These are phyloP conservation scores for Exophiala bonariae DNA, from an alignment of 2,329 filamentous ascomycete species.

Conservation along the genomic window DNA sequence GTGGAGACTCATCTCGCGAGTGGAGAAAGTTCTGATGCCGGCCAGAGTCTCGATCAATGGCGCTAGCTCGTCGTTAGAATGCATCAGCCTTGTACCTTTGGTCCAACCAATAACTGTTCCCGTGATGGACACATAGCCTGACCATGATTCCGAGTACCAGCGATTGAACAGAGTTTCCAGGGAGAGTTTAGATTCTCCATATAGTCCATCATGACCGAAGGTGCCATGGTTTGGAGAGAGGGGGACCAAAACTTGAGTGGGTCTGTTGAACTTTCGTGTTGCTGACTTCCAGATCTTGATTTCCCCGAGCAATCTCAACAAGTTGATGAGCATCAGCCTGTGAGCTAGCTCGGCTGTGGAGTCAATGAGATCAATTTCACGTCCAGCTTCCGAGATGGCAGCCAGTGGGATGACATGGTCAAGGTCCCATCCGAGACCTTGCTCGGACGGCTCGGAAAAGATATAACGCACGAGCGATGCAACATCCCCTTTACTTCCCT, in stretches of 20 bases:
- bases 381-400: slow-evolving; percentile 94
- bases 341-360: slow-evolving; percentile 97
- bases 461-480: slow-evolving; percentile 94
- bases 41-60: slow-evolving; percentile 96
- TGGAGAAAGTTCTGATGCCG: slow-evolving; percentile 96
- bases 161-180: slow-evolving; percentile 97
- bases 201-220: slow-evolving; percentile 95
- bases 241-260: slow-evolving; percentile 92
- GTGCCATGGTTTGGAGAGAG: slow-evolving; percentile 98
- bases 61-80: slow-evolving; percentile 94
- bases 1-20: slow-evolving; percentile 99
- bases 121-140: slow-evolving; percentile 95
- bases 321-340: slow-evolving; percentile 98
- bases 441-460: slow-evolving; percentile 94
- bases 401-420: slow-evolving; percentile 96
- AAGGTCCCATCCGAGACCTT: slow-evolving; percentile 94
- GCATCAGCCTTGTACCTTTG: slow-evolving; percentile 96
- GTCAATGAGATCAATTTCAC: slow-evolving; percentile 94
- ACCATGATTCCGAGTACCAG: slow-evolving; percentile 98
- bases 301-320: slow-evolving; percentile 83
- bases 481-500: slow-evolving; percentile 96
- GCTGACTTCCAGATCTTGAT: slow-evolving; percentile 89
- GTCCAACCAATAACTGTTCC: slow-evolving; percentile 99
- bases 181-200: slow-evolving; percentile 96
- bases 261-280: slow-evolving; percentile 88